Percentiles rank a stretch among this genome's conserved stretches.
phyloP scores from a whole-genome alignment of 1,284 basidiomycete genomes.

The Fomitiporia mediterranea region DNA sequence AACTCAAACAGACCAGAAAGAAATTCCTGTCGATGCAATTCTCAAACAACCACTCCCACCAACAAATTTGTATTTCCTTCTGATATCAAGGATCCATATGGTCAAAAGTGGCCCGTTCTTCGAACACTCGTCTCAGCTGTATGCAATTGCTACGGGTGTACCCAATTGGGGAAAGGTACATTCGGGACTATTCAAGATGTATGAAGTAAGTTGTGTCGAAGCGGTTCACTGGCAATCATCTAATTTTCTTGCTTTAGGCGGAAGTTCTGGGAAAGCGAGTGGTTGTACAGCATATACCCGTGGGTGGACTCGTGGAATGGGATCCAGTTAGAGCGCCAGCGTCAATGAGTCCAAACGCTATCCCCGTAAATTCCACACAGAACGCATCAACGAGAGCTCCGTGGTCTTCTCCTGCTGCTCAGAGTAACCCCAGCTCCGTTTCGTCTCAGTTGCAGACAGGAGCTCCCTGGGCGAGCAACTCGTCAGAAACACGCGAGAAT shows the following conservation, averaged over 20 bases:
- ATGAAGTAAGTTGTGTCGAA: constrained; percentile 50
- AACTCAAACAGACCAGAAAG: constrained; percentile 45
- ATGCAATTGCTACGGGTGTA: constrained; percentile 83
- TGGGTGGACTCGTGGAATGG: constrained; percentile 80
- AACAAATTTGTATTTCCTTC: constrained; percentile 77
- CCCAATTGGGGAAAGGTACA: constrained; percentile 89
- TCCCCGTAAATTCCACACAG: neutral
- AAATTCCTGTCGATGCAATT: constrained; percentile 54
- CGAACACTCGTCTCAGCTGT: constrained; percentile 89
- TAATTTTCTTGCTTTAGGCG: constrained; percentile 41
- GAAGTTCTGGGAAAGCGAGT: constrained; percentile 96
- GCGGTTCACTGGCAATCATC: constrained; percentile 3
- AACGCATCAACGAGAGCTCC: constrained; percentile 19
- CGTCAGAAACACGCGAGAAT: neutral
- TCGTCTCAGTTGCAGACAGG: neutral
- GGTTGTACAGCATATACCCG: constrained; percentile 91
- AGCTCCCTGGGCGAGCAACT: neutral
- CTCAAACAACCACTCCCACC: constrained; percentile 49
- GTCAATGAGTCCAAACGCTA: neutral
- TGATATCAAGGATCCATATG: constrained; percentile 73
- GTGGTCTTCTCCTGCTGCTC: constrained; percentile 21
- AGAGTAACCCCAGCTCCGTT: neutral
- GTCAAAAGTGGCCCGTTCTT: constrained; percentile 87
- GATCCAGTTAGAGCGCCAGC: constrained; percentile 26
- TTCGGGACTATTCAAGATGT: constrained; percentile 93